These are phyloP conservation scores for Lasiodiplodia theobromae DNA, from an alignment of 2,329 filamentous ascomycete species.

Conservation along the genomic window DNA sequence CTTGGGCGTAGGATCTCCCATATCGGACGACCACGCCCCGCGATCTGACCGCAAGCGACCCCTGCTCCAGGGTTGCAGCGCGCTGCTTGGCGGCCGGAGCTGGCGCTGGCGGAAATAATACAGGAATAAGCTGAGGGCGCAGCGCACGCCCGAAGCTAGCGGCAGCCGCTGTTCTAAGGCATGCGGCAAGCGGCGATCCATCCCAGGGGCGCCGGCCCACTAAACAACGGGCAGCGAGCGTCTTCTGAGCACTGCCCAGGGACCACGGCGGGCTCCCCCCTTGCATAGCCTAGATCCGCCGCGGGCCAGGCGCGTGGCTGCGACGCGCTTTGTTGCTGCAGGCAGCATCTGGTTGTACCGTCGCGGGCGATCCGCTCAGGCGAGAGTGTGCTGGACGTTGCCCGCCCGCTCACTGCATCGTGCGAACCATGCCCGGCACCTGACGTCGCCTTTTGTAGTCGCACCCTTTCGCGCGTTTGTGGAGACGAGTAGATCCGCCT, in stretches of 20 bases:
- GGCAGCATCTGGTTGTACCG: conserved; percentile 1
- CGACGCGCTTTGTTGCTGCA: conserved; percentile 5
- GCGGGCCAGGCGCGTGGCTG: not conserved
- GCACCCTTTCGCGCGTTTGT: conserved; percentile 15
- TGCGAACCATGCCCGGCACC: not conserved
- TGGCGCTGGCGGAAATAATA: conserved; percentile 8
- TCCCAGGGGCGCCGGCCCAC: not conserved
- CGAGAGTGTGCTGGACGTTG: not conserved
- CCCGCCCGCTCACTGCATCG: not conserved
- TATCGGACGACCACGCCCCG: conserved; percentile 9
- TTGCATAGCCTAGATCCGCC: not conserved
- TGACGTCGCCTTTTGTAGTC: conserved; percentile 23
- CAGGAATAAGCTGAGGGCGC: not conserved
- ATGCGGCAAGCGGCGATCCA: conserved; percentile 16
- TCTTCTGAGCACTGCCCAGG: not conserved
- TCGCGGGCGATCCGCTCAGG: conserved; percentile 19
- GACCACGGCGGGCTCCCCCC: not conserved
- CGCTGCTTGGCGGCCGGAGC: not conserved
- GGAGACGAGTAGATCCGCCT: conserved; percentile 23
- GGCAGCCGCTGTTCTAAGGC: conserved; percentile 6
- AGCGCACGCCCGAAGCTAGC: not conserved
- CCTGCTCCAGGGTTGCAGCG: conserved; percentile 15
- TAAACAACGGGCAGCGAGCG: not conserved
- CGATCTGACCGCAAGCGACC: conserved; percentile 15
- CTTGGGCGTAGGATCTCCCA: not conserved